phyloP scores from a whole-genome alignment of 2,329 filamentous ascomycete species.

The Monilinia laxa region DNA sequence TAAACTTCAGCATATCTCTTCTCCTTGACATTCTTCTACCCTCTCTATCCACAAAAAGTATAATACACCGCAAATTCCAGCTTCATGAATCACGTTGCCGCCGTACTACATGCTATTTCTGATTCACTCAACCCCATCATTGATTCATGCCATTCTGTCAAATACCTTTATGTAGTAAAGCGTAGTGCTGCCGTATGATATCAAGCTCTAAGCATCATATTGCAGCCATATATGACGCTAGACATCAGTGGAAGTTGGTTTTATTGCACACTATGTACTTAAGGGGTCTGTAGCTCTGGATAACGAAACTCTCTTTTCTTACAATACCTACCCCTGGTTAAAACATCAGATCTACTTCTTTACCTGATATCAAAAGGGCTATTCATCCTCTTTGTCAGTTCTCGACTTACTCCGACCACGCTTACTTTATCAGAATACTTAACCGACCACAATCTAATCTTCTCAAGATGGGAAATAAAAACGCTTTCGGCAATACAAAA shows the following conservation, averaged over 20 bases:
- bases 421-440: no score
- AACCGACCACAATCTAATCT: no score
- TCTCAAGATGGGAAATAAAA: not conserved
- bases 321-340: not conserved
- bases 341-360: not conserved
- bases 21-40: no score
- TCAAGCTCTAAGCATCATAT: not conserved
- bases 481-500: not conserved
- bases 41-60: no score
- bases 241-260: not conserved
- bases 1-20: no score
- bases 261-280: not conserved
- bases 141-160: not conserved
- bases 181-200: not conserved
- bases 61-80: not conserved
- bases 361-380: not conserved
- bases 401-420: no score
- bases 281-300: not conserved
- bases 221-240: not conserved
- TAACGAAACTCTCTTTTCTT: not conserved
- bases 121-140: not conserved
- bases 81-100: not conserved
- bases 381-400: no score
- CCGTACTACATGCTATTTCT: not conserved
- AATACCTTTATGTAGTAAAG: no score